Base-by-base conservation (phyloP, 2,329 filamentous ascomycete species). In the Botrytis aclada region DNA sequence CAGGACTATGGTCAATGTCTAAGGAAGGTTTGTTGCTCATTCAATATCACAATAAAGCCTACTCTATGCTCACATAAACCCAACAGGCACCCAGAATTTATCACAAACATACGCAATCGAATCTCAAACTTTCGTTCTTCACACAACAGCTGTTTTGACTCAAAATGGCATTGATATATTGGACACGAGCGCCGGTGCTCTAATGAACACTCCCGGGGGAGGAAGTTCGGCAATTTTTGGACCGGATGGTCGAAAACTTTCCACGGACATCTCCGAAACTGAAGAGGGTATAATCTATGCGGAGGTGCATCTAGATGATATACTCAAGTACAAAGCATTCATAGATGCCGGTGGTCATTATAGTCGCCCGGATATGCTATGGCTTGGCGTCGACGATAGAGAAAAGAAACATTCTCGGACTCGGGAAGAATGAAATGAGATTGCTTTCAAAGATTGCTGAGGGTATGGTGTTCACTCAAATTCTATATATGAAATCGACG, bases 101-200 rank as follows among this genome's bases (percentile, higher is more conserved):
- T 87, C 86, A 7, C 86, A 86, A 25, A 85, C 84, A 4, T 89
- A 88, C 73, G 87, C 87, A 39, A 86, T 88, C 71, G 87, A 89
- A 80, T 88, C 86, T 1, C 86, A 85, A 3, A 84, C 86, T 0
- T 89, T 85, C 82, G 86, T 85, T 0, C 82, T 89, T 20, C 86
- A 86, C 0, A 86, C 87, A 0, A 88, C 86, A 78, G 85, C 88
- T 77, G 83, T 85, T 16, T 83, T 89, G 39, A 86, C 84, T 16
- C 82, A 51, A 29, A 51, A 54, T 29, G 70, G 54, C 7, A 62
- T 39, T 25, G n/a, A 62, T 5, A 39, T 25, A 47, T 45, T 47
- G 47, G 16, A 25, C 20, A 70, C 41, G 14, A 25, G 56, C 4
- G 20, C 39, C 8, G 61, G 60, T 3, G 7, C 54, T 82, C 83